Percentiles rank a stretch among this genome's conserved stretches.
Conservation (phyloP, 129 eudicot genomes). For the Arctium lappa region DNA sequence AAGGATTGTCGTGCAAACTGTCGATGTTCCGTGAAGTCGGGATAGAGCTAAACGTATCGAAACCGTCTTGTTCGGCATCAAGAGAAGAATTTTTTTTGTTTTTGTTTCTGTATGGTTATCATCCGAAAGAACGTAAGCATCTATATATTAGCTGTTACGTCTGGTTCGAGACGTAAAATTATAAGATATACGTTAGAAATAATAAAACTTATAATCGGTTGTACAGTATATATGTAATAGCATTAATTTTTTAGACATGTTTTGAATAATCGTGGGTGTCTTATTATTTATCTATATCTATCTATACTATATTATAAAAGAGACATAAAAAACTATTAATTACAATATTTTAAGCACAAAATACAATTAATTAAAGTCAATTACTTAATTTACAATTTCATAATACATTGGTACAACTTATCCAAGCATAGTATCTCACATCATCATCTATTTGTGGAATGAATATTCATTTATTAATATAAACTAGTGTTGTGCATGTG, state of each 20-base stretch:
- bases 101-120: constrained; percentile 18
- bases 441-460: too few relatives aligned
- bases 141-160: background rate
- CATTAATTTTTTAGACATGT: background rate
- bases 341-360: too few relatives aligned
- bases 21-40: constrained; percentile 49
- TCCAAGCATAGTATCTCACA: too few relatives aligned
- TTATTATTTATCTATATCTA: too few relatives aligned
- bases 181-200: background rate
- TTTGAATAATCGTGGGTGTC: too few relatives aligned
- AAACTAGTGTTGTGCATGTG: too few relatives aligned
- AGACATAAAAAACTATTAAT: too few relatives aligned
- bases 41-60: constrained; percentile 16
- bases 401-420: too few relatives aligned
- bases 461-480: too few relatives aligned
- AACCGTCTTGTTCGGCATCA: constrained; percentile 1
- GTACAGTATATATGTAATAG: constrained; percentile 6
- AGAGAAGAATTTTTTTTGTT: background rate
- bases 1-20: constrained; percentile 71
- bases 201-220: background rate
- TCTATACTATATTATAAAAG: too few relatives aligned
- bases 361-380: too few relatives aligned
- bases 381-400: too few relatives aligned
- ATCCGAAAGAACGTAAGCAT: constrained; percentile 6
- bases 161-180: background rate